Conservation (phyloP, 768 basidiomycete species). For the Collybia sp. region DNA sequence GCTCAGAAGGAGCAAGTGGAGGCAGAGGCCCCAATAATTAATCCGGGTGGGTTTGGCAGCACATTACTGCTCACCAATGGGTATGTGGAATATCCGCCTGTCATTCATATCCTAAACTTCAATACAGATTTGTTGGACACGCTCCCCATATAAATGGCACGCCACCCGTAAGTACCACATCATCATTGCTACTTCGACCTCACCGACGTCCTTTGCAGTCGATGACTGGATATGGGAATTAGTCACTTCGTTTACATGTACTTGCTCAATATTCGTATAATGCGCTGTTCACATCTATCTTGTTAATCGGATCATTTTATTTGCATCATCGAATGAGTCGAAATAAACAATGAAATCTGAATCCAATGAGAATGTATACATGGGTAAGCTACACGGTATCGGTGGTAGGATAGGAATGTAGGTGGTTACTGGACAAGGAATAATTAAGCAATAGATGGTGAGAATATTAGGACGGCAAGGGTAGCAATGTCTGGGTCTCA, state of each 20-base stretch:
- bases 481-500: slow-evolving; percentile 3
- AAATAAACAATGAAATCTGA: neutral
- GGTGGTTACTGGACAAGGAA: neutral
- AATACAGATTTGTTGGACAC: slow-evolving; percentile 53
- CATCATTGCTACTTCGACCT: neutral
- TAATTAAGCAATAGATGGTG: neutral
- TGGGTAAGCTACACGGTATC: slow-evolving; percentile 13
- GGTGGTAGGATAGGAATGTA: slow-evolving; percentile 1
- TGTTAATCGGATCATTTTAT: slow-evolving; percentile 19
- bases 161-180: slow-evolving; percentile 47
- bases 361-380: slow-evolving; percentile 14
- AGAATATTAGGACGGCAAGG: neutral
- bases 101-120: slow-evolving; percentile 2
- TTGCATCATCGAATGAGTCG: slow-evolving; percentile 1
- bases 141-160: slow-evolving; percentile 71
- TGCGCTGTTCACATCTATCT: slow-evolving; percentile 12
- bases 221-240: slow-evolving; percentile 62
- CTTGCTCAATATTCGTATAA: slow-evolving; percentile 27
- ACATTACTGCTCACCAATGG: slow-evolving; percentile 72
- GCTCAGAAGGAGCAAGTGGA: slow-evolving; percentile 87
- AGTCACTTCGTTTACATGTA: slow-evolving; percentile 16
- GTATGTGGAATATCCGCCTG: slow-evolving; percentile 32
- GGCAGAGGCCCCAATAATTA: slow-evolving; percentile 83
- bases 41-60: slow-evolving; percentile 65
- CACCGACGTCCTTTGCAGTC: slow-evolving; percentile 25